Conservation (phyloP, 2,329 filamentous ascomycete genomes). For the Colletotrichum tabaci region DNA sequence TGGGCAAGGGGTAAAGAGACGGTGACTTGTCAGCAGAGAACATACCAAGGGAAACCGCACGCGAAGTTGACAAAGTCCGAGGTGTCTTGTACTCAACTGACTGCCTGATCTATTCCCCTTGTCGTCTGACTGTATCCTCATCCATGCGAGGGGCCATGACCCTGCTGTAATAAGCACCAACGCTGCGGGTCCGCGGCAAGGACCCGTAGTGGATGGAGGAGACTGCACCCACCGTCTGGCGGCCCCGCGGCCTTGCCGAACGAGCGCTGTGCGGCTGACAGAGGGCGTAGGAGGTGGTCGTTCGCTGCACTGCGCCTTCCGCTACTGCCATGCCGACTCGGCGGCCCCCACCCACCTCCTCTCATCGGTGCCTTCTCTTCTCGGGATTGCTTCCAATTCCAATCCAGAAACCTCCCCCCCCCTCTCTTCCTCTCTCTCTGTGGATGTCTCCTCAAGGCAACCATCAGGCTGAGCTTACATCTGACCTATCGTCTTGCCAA, state of each 20-base stretch:
- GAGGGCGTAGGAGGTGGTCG: background rate
- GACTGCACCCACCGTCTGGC: conserved; percentile 3
- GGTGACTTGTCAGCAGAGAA: background rate
- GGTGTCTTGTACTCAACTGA: background rate
- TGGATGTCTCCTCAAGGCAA: conserved; percentile 6
- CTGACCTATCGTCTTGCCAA: conserved; percentile 5
- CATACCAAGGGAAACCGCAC: background rate
- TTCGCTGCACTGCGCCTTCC: conserved; percentile 33
- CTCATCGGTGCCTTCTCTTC: conserved; percentile 16
- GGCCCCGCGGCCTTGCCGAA: conserved; percentile 5
- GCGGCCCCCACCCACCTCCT: background rate
- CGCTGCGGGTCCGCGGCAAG: conserved; percentile 22
- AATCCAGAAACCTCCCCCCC: background rate
- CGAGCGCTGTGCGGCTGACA: conserved; percentile 15
- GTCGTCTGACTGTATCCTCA: conserved; percentile 14
- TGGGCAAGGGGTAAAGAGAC: background rate
- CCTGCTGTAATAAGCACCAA: conserved; percentile 1
- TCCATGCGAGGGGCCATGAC: background rate
- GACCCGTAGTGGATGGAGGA: conserved; percentile 27
- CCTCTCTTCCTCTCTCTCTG: too few species aligned
- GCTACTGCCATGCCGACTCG: conserved; percentile 18
- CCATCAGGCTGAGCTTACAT: conserved; percentile 11
- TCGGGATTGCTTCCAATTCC: background rate
- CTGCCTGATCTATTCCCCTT: background rate
- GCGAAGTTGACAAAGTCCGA: conserved; percentile 13